Base-by-base conservation (phyloP, 352 stramenopile genomes). In the Phytophthora crassamura region DNA sequence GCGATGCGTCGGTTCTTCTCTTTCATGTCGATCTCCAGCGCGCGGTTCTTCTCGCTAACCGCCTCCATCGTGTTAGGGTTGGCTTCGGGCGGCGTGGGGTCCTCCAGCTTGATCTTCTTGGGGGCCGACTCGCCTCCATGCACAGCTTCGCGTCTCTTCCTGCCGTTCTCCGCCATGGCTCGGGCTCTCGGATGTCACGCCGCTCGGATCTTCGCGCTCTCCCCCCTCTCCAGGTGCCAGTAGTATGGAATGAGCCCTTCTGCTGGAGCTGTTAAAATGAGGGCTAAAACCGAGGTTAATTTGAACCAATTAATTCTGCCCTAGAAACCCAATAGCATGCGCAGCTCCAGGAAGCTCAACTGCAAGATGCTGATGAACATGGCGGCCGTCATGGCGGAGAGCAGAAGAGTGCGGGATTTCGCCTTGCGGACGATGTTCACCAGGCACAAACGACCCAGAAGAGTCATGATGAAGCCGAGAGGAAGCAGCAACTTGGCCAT, bases 1-100 rank as follows among this genome's bases (percentile, higher is more conserved):
- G 67, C 41, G 33, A 94, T 90, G 6, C 88, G 84, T 10, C 86
- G 83, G 61, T 93, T 95, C 62, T 95, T 95, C 63, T 95, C 88
- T 47, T 76, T 72, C 61, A 93, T 64, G 28, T 93, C 82, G 35
- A 93, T 74, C 63, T 82, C 78, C 74, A 95, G 62, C 35, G 84
- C 84, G 45, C 75, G 77, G 71, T 95, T 95, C 43, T 82, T 82
- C 56, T 93, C 79, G 12, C 74, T 76, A 46, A 95, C 84, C 5
- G 78, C 76, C 56, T 91, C 83, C 42, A 94, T 82, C 7, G 82
- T 87, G 58, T 92, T 90, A 5, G 86, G 86, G 50, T 94, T 89
- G 6, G 86, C 86, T 74, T 88, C 76, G 8, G 78, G 78, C 45
- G 80, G 79, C 54, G 79, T 75, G 39, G 83, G 70, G 39, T 85